Evolutionary conservation across 2,329 filamentous ascomycete genomes (phyloP), one percentile per base, ranked within the genome.

Genomic region (Aspergillus pseudoterreus): DNA sequence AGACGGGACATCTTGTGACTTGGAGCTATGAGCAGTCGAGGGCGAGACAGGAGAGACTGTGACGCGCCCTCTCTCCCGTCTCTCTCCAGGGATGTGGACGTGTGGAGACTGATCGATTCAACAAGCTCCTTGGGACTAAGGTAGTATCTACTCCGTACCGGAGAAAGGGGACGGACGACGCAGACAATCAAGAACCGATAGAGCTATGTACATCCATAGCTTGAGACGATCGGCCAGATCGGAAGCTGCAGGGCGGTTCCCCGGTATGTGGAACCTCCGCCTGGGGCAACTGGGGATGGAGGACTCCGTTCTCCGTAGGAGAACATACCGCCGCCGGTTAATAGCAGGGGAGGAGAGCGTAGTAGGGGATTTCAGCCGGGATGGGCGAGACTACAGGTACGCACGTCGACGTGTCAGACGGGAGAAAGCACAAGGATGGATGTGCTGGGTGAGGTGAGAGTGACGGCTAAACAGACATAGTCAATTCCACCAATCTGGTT

Each of bases 221-320:
- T 50, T 22, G 54, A 57, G 49, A 47, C 41, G 57, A 62, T 58
- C 57, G 53, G 24, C 50, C 48, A 50, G 60, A 61, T 63, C 60
- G 64, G 63, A 63, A 64, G 49, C 56, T 52, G 54, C 44, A 49
- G 14, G 33, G 36, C 54, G 47, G 56, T 67, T 64, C 65, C 61
- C 63, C 63, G 63, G 63, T 60, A 67, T 66, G 63, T 55, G 45
- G 51, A 22, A 22, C 39, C 45, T 57, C 43, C 36, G 42, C 17
- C 56, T 59, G 57, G 56, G 56, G 62, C 52, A 51, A 43, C 56
- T 52, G 43, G n/a, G 36, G 52, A 60, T 56, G 22, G 22, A 22
- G 22, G 6, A 22, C 22, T 6, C 22, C 22, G 22, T 22, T 22
- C 22, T 22, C 36, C 49, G 47, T 50, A 19, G 19, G 19, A 45